Evolutionary conservation across 257 asterid genomes (phyloP), one percentile per base, ranked within the genome.

Genomic region (Forsythia viridissima): DNA sequence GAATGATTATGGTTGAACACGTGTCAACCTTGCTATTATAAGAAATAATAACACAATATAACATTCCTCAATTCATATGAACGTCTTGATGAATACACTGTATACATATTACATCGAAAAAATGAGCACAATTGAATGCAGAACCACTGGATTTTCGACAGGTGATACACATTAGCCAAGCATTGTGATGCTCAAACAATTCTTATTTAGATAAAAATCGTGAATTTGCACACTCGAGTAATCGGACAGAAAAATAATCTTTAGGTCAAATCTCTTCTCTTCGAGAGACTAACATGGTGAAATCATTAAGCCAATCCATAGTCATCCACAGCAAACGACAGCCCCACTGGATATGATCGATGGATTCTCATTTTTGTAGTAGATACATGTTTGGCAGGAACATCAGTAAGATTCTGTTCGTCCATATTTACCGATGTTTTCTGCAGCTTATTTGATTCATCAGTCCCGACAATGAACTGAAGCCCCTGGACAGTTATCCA

Each of bases 331-430:
- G 90, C 90, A 61, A 89, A 86, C 73, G 95, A 85, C 42, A 90
- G 81, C 70, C 93, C 97, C 75, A 89, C 91, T 0, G 90, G 89
- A 68, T 81, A 90, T 44, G 93, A 85, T 70, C 92, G 86, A 85
- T 90, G 97, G 70, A 92, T 88, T 86, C 93, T 91, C 89, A 61
- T 91, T 85, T 88, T 91, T 69, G 87, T 71, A 30, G 84, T 30
- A 2, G 83, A 43, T 66, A 73, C 67, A 75, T 79, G 86, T 69
- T 70, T 80, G 13, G 80, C 67, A 73, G 89, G 71, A 82, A 80
- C 38, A 71, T 71, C 71, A 71, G 57, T 70, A 66, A 34, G 37
- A 38, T 36, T 79, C 69, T 71, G 83, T 78, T 79, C 87, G 59
- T 86, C 89, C 46, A 63, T 76, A 40, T 18, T 61, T 38, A 83